phyloP scores from a whole-genome alignment of 805 yeast species.

The Candida patagonica region DNA sequence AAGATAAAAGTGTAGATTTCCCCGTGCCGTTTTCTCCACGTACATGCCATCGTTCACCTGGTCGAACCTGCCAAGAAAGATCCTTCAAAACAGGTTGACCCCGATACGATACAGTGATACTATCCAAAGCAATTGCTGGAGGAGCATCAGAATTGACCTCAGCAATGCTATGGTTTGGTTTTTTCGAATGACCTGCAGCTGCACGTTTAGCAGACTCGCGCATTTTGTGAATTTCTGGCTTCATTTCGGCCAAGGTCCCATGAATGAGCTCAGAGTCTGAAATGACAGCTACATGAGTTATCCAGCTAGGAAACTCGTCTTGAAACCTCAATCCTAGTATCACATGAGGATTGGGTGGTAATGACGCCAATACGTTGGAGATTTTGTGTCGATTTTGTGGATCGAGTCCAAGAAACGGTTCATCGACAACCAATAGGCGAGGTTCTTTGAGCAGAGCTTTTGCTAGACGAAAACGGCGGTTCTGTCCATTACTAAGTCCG shows the following conservation, averaged over 20 bases:
- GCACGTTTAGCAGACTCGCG: slow-evolving; percentile 17
- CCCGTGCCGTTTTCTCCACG: slow-evolving; percentile 90
- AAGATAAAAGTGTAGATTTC: slow-evolving; percentile 75
- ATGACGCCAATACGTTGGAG: slow-evolving; percentile 38
- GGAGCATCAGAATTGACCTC: slow-evolving; percentile 2
- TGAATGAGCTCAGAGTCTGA: slow-evolving; percentile 43
- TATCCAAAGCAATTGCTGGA: slow-evolving; percentile 42
- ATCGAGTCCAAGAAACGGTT: slow-evolving; percentile 87
- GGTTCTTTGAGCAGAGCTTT: slow-evolving; percentile 60
- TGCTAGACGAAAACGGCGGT: slow-evolving; percentile 83
- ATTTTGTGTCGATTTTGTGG: slow-evolving; percentile 59
- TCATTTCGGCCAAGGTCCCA: slow-evolving; percentile 35
- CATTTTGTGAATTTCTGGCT: slow-evolving; percentile 18
- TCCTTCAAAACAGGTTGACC: slow-evolving; percentile 51
- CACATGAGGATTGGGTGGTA: slow-evolving; percentile 44
- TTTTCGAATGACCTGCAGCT: background rate
- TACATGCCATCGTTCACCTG: slow-evolving; percentile 81
- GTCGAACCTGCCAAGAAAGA: slow-evolving; percentile 54
- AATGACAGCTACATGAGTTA: slow-evolving; percentile 59
- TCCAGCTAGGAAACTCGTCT: slow-evolving; percentile 73
- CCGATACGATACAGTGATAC: slow-evolving; percentile 57
- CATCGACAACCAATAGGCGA: slow-evolving; percentile 64
- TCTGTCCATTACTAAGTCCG: slow-evolving; percentile 88
- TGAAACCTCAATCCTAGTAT: slow-evolving; percentile 70
- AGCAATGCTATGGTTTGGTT: slow-evolving; percentile 2